Base-by-base conservation (phyloP, 2,329 filamentous ascomycete species). In the Alternaria gaisen region DNA sequence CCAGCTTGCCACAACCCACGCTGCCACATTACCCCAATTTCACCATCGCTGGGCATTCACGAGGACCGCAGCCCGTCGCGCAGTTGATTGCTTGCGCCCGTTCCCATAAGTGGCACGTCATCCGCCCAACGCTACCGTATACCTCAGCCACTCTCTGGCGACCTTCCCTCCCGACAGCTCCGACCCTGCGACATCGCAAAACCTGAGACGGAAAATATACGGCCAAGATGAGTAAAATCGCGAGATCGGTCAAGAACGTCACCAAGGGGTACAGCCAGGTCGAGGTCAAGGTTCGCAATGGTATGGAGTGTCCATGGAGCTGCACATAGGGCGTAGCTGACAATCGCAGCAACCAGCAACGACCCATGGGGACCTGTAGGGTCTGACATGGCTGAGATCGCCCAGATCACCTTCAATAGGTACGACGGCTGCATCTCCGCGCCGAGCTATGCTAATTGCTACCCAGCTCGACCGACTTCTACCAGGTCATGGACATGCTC, bases 401-500 rank as follows among this genome's bases (percentile, higher is more conserved):
- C 95, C 80, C 92, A 95, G 80, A 90, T 98, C 85, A 98, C 95
- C 52, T 99, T 94, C 83, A 97, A 96, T 83, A 96, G 92, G 94
- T 97, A 89, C 75, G 90, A 81, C 46, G 40, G 32, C 42, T 54
- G 16, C 38, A 26, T 12, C 51, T 48, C 38, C 42, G 44, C 51
- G 46, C 46, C 51, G 48, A 47, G 63, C 59, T 58, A 63, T 68
- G 68, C 75, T 79, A 67, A 78, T 66, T 43, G 43, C 22, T 58
- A 40, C 47, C 41, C 71, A 97, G 94, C 77, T 94, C 93, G 36
- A 94, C 91, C 80, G 95, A 98, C 79, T 99, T 99, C 83, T 97
- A 97, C 83, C 94, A 99, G 79, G 97, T 99, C 74, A 97, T 99
- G 90, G 95, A 99, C 80, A 99, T 99, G 93, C 85, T 99, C 69